These are phyloP conservation scores for Fraxinus anomala DNA, from an alignment of 257 asterid species.

Conservation along the genomic window DNA sequence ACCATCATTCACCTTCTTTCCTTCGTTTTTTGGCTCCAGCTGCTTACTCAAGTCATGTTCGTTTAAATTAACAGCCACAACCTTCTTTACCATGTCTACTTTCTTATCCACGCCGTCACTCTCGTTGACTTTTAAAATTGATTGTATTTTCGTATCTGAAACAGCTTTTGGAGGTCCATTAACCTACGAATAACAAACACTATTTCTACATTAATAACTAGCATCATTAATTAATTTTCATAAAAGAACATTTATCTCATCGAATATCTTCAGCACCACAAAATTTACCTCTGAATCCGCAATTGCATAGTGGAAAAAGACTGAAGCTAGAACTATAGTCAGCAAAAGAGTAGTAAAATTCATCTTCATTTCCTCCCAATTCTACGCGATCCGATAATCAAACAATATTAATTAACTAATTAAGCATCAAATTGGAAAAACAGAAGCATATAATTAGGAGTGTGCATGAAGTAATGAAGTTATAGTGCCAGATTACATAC, in stretches of 20 bases:
- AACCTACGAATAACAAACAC: slow-evolving; percentile 36
- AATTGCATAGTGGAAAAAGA: slow-evolving; percentile 30
- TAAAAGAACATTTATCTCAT: not conserved
- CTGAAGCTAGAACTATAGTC: slow-evolving; percentile 39
- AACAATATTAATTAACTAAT: slow-evolving; percentile 8
- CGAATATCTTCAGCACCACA: not conserved
- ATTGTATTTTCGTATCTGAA: slow-evolving; percentile 23
- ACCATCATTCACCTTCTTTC: slow-evolving; percentile 22
- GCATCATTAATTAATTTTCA: not conserved
- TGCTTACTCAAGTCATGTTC: slow-evolving; percentile 29
- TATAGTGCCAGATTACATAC: slow-evolving; percentile 18
- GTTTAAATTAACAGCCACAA: slow-evolving; percentile 20
- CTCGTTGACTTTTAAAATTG: slow-evolving; percentile 23
- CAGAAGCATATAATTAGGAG: not conserved
- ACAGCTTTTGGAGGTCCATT: slow-evolving; percentile 29
- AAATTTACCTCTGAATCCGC: slow-evolving; percentile 63
- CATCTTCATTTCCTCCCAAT: slow-evolving; percentile 43
- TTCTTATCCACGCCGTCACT: slow-evolving; percentile 33
- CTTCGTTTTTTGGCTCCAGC: slow-evolving; percentile 24
- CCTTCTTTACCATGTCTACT: slow-evolving; percentile 34
- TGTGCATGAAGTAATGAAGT: slow-evolving; percentile 17
- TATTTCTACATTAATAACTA: slow-evolving; percentile 14
- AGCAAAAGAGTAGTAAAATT: slow-evolving; percentile 28
- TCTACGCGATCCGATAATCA: slow-evolving; percentile 25
- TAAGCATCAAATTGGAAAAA: not conserved